phyloP scores from a whole-genome alignment of 2,329 filamentous ascomycete species.

The Clarireedia monteithiana region DNA sequence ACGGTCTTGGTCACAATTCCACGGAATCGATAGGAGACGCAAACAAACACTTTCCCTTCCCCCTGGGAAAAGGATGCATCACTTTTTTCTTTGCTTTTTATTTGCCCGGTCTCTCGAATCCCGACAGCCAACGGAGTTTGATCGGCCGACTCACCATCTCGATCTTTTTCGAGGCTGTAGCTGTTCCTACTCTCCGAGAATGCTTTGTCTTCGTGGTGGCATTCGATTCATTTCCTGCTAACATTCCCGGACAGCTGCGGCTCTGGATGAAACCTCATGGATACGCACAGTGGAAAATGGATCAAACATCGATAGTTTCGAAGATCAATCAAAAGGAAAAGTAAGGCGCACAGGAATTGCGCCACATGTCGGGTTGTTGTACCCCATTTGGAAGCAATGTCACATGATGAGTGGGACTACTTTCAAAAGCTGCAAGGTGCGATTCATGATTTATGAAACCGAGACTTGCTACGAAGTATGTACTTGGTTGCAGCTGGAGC shows the following conservation, averaged over 20 bases:
- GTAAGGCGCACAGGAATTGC: constrained; percentile 2
- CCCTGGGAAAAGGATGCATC: not conserved
- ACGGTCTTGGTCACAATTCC: no score
- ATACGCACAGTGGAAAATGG: not conserved
- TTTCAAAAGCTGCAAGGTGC: not conserved
- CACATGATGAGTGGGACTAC: not conserved
- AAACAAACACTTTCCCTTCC: not conserved
- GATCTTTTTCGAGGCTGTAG: not conserved
- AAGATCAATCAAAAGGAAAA: not conserved
- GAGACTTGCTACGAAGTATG: no score
- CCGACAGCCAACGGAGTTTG: no score
- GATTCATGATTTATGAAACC: no score
- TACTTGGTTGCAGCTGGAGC: no score
- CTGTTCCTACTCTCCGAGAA: not conserved
- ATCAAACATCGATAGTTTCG: constrained; percentile 8
- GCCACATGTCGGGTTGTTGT: not conserved
- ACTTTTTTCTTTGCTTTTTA: not conserved
- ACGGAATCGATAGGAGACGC: not conserved
- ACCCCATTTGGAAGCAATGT: not conserved
- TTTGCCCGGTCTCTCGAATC: no score
- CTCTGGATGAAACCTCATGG: constrained; percentile 3
- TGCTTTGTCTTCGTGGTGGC: not conserved
- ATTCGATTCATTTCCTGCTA: not conserved
- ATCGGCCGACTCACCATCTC: no score
- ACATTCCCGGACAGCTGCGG: not conserved